Conservation (phyloP, 202 grass and related monocot genomes). For the Bolboschoenoplectus hybrid region DNA sequence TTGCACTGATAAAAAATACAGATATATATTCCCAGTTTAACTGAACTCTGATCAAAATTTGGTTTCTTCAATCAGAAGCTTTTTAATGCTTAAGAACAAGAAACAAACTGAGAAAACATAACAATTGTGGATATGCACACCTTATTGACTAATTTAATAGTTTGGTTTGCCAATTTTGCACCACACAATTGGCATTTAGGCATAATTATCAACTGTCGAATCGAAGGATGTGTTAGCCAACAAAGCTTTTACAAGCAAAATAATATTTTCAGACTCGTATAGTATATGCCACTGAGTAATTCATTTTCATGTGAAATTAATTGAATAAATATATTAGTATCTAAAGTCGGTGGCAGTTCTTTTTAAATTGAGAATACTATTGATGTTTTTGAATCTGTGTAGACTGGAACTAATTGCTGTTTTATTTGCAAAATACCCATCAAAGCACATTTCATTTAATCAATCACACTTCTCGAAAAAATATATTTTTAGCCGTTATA, state of each 20-base stretch:
- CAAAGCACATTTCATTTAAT: conserved; percentile 9
- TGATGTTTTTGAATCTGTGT: not conserved
- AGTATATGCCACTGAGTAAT: not conserved
- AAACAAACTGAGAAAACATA: not conserved
- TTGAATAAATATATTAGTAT: not conserved
- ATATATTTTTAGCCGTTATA: not conserved
- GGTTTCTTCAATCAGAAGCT: not conserved
- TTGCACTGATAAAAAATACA: too few relatives aligned
- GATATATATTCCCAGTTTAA: not conserved
- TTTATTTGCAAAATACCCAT: not conserved
- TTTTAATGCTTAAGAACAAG: not conserved
- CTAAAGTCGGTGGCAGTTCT: not conserved
- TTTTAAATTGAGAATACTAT: not conserved
- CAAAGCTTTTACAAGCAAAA: conserved; percentile 4
- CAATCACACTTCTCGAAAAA: not conserved
- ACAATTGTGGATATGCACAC: not conserved
- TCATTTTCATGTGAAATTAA: conserved; percentile 9
- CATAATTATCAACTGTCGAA: not conserved
- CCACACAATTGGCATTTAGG: not conserved
- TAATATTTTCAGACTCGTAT: not conserved
- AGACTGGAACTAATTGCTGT: not conserved
- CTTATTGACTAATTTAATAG: too few relatives aligned
- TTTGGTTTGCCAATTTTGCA: not conserved
- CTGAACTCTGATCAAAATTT: not conserved
- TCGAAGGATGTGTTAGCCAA: not conserved